Base-by-base conservation (phyloP, 352 stramenopile species). In the Pythium periplocum region DNA sequence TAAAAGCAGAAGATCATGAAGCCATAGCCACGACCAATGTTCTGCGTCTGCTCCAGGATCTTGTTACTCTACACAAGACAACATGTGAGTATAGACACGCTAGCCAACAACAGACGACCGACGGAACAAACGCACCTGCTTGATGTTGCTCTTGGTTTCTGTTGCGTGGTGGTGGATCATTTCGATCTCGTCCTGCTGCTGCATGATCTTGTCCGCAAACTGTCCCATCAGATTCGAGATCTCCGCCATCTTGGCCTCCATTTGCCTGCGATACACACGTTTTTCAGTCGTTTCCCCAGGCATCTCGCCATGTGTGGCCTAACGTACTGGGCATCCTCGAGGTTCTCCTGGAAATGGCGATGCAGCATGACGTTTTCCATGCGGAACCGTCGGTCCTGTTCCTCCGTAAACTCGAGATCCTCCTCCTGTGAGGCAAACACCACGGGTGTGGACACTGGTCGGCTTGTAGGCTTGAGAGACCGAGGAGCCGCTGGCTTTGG, bases 1-100 rank as follows among this genome's bases (percentile, higher is more conserved):
- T 95, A 95, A 57, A 92, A 77, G 48, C 84, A 95, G 51, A 95
- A 95, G 51, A 95, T 86, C 61, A 87, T 83, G 51, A 95, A 93
- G 5, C 84, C 84, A 49, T 87, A 90, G 53, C 76, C 75, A n/a
- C 61, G 67, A 4, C 84, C 82, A 42, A 93, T 87, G 53, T 85
- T 66, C 42, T 87, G 71, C 2, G 84, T 86, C 35, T 89, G 71
- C 60, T 90, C 71, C 41, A 95, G 55, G 39, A 90, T 90, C 12
- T 67, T 62, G 42, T 87, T 91, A 62, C 84, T 92, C 76, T 91
- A 44, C 6, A 17, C 6, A 11, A 59, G 30, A 49, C 10, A 10
- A 54, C 17, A 26, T 26, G 17, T 26, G 17, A 26, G 17, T 26
- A 36, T 34, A 32, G 1, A 17, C n/a, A 46, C 11, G 33, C 5